A percentile compares a stretch with the other conserved stretches of the same genome.
Evolutionary conservation across 2,329 filamentous ascomycete genomes (phyloP).

Genomic region (Ophiocordyceps polyrhachis-furcata): DNA sequence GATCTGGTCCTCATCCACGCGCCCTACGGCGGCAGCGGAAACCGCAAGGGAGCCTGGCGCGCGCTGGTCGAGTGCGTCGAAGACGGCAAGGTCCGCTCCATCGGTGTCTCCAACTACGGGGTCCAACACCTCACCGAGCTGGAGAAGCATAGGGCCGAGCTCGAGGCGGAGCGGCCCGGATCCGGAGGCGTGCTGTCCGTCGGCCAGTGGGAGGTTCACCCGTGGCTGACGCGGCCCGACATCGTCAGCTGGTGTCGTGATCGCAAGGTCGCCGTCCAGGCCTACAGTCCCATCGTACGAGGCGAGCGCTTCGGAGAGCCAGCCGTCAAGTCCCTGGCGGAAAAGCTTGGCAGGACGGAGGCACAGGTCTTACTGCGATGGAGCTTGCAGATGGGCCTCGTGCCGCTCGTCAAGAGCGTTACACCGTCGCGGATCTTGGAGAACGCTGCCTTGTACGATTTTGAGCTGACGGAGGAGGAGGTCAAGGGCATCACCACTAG

Average conservation of each 20-base stretch:
- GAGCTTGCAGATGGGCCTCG: conserved; percentile 60
- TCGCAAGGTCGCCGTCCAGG: conserved; percentile 42
- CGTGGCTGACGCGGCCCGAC: conserved; percentile 66
- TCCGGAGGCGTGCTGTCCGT: conserved; percentile 56
- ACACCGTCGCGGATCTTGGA: conserved; percentile 45
- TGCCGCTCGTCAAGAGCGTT: conserved; percentile 58
- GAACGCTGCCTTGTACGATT: conserved; percentile 39
- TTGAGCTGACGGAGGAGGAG: conserved; percentile 34
- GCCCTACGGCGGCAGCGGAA: conserved; percentile 36
- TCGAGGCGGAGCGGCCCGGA: conserved; percentile 41
- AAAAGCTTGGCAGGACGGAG: conserved; percentile 55
- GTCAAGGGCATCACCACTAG: conserved; percentile 28
- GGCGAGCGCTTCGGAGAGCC: conserved; percentile 55
- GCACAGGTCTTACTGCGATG: conserved; percentile 68
- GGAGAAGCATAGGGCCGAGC: conserved; percentile 37
- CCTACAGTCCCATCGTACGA: conserved; percentile 41
- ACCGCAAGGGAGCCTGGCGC: conserved; percentile 40
- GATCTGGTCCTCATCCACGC: conserved; percentile 47
- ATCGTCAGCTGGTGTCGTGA: conserved; percentile 60
- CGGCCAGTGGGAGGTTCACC: conserved; percentile 80
- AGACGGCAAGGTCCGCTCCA: conserved; percentile 39
- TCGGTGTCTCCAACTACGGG: conserved; percentile 48
- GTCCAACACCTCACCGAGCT: conserved; percentile 43
- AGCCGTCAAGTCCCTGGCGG: conserved; percentile 41
- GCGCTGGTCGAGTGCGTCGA: conserved; percentile 45